Conservation (phyloP, 176 grass and related monocot genomes). For the Triticum monococcum region DNA sequence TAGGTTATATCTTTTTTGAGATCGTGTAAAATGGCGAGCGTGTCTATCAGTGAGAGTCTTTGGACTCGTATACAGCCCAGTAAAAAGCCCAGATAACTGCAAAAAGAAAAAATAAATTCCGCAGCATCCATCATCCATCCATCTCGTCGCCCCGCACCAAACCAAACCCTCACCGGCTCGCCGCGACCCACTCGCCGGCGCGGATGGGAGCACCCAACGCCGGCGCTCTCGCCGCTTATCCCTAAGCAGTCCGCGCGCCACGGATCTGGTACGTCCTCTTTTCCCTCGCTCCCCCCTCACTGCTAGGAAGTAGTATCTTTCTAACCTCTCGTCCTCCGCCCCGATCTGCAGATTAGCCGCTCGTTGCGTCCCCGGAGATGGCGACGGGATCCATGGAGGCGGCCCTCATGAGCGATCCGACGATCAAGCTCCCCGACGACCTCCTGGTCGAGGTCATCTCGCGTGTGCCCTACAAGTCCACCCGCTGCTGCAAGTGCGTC, state of each 20-base stretch:
- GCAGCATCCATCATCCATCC: too few species aligned
- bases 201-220: background rate
- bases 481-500: background rate
- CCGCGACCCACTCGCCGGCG: background rate
- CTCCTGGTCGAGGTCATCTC: background rate
- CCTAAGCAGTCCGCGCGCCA: background rate
- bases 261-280: background rate
- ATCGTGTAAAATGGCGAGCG: too few species aligned
- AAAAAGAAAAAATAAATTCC: too few species aligned
- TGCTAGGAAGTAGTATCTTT: background rate
- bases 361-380: background rate
- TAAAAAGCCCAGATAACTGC: too few species aligned
- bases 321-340: background rate
- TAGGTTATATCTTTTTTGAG: too few species aligned
- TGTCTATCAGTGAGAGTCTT: too few species aligned
- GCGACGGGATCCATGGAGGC: background rate
- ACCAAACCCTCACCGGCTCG: too few species aligned
- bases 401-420: background rate
- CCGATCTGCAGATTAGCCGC: background rate
- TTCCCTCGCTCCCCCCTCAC: background rate
- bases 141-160: too few species aligned
- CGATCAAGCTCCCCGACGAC: background rate
- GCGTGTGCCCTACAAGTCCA: background rate
- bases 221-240: background rate
- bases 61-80: too few species aligned